Base-by-base conservation (phyloP, 179 eudicot genomes). In the Gypsophila paniculata region DNA sequence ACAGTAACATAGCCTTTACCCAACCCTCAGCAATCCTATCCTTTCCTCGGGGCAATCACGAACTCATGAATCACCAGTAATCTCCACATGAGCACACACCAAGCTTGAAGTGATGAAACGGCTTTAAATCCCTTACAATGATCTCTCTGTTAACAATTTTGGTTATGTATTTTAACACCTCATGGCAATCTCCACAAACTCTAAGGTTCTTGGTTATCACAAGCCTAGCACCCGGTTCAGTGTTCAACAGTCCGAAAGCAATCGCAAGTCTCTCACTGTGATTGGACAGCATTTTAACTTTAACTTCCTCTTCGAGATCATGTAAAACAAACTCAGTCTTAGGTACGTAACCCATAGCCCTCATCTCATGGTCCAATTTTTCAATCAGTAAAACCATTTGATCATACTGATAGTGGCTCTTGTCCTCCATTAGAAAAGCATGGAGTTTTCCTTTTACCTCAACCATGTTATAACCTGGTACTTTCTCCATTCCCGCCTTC, bases 361-460 rank as follows among this genome's bases (percentile, higher is more conserved):
- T 80, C 97, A 91, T 91, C 58, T 89, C 85, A 76, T 48, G 51
- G 48, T 86, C 88, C 65, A 87, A 72, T 75, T 78, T 84, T 46
- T 74, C 79, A 75, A 89, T 70, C 57, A 86, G 48, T 19, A 58
- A 34, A 32, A 63, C 15, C 71, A 91, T 87, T 63, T 75, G 61
- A 65, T 81, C 74, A 51, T 85, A 83, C 65, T 84, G 85, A 46
- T 73, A 72, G 71, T 89, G 91, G 48, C 86, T 81, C 72, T 78
- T 86, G 76, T 91, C 97, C 55, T 87, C 97, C 85, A 82, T 87
- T 46, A 86, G 65, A 65, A 91, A 91, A 71, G 89, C 81, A 72
- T 89, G 86, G 36, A 89, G 81, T 67, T 78, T 81, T 63, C 88
- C 89, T 63, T 75, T 80, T 68, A 91, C 86, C 81, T 91, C 95